These are phyloP conservation scores for Plasmodium falciparum DNA, from an alignment of 169 alveolate genomes.

Conservation along the genomic window DNA sequence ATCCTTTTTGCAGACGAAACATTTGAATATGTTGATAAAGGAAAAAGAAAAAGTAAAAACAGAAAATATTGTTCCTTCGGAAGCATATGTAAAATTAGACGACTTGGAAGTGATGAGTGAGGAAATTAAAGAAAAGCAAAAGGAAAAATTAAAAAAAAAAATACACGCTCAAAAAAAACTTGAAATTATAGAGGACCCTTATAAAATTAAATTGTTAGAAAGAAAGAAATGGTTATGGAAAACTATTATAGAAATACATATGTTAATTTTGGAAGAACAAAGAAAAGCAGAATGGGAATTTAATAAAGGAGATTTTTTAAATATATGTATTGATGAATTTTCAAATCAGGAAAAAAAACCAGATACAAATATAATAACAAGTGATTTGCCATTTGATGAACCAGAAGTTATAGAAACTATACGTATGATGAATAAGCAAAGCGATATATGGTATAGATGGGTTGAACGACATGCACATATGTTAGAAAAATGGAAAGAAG, in stretches of 20 bases:
- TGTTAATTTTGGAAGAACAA: background rate
- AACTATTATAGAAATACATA: background rate
- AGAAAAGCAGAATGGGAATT: background rate
- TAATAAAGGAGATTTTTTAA: background rate
- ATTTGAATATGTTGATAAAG: too few species aligned
- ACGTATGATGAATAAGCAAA: too few species aligned
- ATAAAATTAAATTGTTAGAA: background rate
- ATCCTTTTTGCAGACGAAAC: too few species aligned
- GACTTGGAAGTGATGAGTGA: background rate
- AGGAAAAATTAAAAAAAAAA: background rate
- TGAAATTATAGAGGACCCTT: background rate
- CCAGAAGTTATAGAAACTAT: too few species aligned
- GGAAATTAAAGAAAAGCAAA: background rate
- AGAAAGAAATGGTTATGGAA: background rate
- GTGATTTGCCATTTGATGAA: too few species aligned
- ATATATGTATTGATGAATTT: background rate
- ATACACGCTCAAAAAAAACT: background rate
- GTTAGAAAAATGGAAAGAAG: too few species aligned
- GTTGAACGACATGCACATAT: too few species aligned
- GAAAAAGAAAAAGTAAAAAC: too few species aligned
- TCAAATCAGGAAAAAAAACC: too few species aligned
- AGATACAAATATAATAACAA: too few species aligned
- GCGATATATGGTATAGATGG: too few species aligned
- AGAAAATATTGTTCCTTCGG: background rate
- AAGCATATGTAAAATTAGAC: background rate